Base-by-base conservation (phyloP, 2,329 filamentous ascomycete species). In the Fusarium torreyae region DNA sequence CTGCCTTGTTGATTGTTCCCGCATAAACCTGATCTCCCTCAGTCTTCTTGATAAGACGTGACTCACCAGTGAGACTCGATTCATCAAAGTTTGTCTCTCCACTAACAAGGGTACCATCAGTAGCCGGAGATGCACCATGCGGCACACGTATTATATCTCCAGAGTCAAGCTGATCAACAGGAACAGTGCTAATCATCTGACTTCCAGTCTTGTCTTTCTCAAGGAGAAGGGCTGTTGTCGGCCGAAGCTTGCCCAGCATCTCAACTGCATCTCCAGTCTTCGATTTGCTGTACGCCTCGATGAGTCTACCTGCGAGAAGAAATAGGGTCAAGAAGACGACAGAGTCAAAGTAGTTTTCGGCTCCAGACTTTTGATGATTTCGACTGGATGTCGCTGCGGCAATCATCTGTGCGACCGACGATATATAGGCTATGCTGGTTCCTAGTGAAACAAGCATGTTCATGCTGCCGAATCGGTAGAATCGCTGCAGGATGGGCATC, bases 391-490 rank as follows among this genome's bases (percentile, higher is more conserved):
- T 86, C 6, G 90, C 87, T 1, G 79, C 81, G 8, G 89, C 87
- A 52, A 93, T 90, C 76, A 98, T 86, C 68, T 97, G 90, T 17
- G 89, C 91, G 24, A 97, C 82, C 0, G 94, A 97, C 1, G 93
- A 91, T 66, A 97, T 83, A 77, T 97, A 97, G 2, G 94, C 94
- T 63, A 98, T 93, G 3, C 89, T 91, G 1, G 94, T 97, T 7
- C 94, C 94, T 3, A 97, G 85, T 9, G 92, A 96, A 80, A 98
- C 94, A 63, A 98, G 86, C 82, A 97, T 91, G 76, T 97, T 97
- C 94, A 98, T 98, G 82, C 94, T 97, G 10, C 94, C 94, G 75
- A 98, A 98, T n/a, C 92, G 90, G 78, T 94, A 94, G 75, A 98
- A 94, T 15, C 94, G 86, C 71, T 91, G 87, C 17, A 92, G 73